These are phyloP conservation scores for Capsella rubella DNA, from an alignment of 441 rosid genomes.

Conservation along the genomic window DNA sequence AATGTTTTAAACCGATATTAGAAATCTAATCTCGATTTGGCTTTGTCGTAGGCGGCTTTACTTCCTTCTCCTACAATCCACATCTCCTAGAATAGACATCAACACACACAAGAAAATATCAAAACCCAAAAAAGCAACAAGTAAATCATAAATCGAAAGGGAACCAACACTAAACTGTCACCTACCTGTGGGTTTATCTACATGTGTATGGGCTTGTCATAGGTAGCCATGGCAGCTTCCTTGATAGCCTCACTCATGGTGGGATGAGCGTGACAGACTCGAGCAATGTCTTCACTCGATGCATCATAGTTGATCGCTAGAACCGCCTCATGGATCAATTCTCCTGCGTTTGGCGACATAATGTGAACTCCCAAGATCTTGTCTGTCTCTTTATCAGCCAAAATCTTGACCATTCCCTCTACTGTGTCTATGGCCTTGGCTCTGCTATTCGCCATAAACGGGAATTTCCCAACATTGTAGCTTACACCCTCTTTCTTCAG, in stretches of 20 bases:
- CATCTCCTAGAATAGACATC: constrained; percentile 24
- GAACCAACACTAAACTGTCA: constrained; percentile 16
- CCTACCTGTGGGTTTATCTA: constrained; percentile 45
- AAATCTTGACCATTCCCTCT: constrained; percentile 88
- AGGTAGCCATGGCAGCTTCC: constrained; percentile 99
- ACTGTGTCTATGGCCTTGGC: constrained; percentile 97
- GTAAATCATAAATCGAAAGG: neutral
- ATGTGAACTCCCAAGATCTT: constrained; percentile 97
- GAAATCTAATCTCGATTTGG: constrained; percentile 34
- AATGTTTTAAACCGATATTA: constrained; percentile 13
- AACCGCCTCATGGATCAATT: constrained; percentile 94
- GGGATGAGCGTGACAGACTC: constrained; percentile 98
- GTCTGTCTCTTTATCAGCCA: constrained; percentile 96
- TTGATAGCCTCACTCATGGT: constrained; percentile 99
- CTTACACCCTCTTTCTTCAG: constrained; percentile 76
- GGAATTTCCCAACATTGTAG: constrained; percentile 94
- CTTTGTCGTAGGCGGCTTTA: constrained; percentile 25
- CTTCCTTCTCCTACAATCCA: constrained; percentile 12
- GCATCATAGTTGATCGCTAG: constrained; percentile 91
- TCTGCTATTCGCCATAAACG: constrained; percentile 96
- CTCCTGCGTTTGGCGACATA: constrained; percentile 95
- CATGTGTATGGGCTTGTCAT: constrained; percentile 98
- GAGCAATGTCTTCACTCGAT: constrained; percentile 91
- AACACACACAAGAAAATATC: constrained; percentile 1
- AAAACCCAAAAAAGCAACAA: neutral